phyloP scores from a whole-genome alignment of 768 basidiomycete genomes.

The Leccinum obscurum region DNA sequence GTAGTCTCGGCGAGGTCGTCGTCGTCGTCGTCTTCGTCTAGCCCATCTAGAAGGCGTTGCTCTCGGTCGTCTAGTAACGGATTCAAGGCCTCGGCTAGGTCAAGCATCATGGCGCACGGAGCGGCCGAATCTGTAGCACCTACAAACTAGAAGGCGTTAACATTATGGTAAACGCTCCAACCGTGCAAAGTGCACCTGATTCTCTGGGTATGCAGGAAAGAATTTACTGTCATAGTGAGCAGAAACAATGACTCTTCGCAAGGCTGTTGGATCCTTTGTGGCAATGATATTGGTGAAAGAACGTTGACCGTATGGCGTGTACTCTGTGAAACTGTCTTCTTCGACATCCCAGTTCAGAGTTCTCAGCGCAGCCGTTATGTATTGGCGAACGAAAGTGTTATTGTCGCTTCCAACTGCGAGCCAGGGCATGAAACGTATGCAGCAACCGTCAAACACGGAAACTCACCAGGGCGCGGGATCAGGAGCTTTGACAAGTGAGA shows the following conservation, averaged over 20 bases:
- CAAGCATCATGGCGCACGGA: conserved; percentile 91
- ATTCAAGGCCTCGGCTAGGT: conserved; percentile 83
- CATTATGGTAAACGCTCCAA: not conserved
- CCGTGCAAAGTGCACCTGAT: conserved; percentile 55
- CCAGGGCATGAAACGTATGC: not conserved
- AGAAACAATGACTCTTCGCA: conserved; percentile 79
- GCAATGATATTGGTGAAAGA: conserved; percentile 90
- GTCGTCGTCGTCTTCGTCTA: conserved; percentile 69
- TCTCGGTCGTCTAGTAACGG: conserved; percentile 65
- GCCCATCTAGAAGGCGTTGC: conserved; percentile 51
- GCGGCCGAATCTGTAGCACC: conserved; percentile 98
- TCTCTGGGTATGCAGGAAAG: conserved; percentile 65
- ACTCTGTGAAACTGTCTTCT: conserved; percentile 73
- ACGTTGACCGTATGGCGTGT: conserved; percentile 80
- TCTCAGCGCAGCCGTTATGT: conserved; percentile 73
- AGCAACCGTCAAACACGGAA: conserved; percentile 29
- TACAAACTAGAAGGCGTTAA: conserved; percentile 64
- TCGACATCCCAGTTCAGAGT: conserved; percentile 86
- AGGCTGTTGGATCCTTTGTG: conserved; percentile 88
- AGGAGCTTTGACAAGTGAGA: conserved; percentile 83
- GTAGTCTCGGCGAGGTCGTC: conserved; percentile 83
- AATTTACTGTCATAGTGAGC: conserved; percentile 96
- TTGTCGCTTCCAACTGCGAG: conserved; percentile 65
- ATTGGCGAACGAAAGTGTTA: conserved; percentile 78
- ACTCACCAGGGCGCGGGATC: conserved; percentile 75